Conservation (phyloP, 352 stramenopile genomes). For the Phytophthora capsici region DNA sequence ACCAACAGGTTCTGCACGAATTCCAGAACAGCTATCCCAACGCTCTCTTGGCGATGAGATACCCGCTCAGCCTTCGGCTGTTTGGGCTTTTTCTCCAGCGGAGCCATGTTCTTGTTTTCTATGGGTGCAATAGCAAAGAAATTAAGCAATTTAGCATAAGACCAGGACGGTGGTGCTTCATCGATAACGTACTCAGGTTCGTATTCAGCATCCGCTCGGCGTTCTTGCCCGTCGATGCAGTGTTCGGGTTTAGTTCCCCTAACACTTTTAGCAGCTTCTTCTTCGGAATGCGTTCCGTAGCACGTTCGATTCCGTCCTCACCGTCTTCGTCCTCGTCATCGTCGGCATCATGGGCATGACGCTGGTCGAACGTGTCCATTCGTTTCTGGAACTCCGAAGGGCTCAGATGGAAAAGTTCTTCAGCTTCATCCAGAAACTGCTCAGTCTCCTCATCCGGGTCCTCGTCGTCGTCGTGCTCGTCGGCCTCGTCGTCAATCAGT, state of each 20-base stretch:
- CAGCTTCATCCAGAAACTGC: constrained; percentile 74
- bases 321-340: constrained; percentile 39
- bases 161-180: too few species aligned
- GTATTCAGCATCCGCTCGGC: constrained; percentile 52
- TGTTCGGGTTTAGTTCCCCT: constrained; percentile 59
- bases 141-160: too few species aligned
- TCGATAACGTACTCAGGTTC: constrained; percentile 47
- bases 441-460: constrained; percentile 62
- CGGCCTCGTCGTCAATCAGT: constrained; percentile 36
- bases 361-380: constrained; percentile 58
- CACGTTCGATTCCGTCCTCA: constrained; percentile 64
- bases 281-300: constrained; percentile 72
- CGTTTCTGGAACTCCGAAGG: constrained; percentile 69
- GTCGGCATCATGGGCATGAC: constrained; percentile 37
- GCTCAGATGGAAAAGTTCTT: constrained; percentile 69
- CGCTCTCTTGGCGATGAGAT: constrained; percentile 76
- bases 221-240: constrained; percentile 46
- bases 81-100: constrained; percentile 78
- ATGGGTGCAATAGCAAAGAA: neutral
- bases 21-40: constrained; percentile 68
- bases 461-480: constrained; percentile 46
- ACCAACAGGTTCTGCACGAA: constrained; percentile 77
- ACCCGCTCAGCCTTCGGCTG: constrained; percentile 63
- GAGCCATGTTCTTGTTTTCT: constrained; percentile 77
- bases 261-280: constrained; percentile 76